Evolutionary conservation across 768 basidiomycete genomes (phyloP).

Genomic region (Auricularia sp.): DNA sequence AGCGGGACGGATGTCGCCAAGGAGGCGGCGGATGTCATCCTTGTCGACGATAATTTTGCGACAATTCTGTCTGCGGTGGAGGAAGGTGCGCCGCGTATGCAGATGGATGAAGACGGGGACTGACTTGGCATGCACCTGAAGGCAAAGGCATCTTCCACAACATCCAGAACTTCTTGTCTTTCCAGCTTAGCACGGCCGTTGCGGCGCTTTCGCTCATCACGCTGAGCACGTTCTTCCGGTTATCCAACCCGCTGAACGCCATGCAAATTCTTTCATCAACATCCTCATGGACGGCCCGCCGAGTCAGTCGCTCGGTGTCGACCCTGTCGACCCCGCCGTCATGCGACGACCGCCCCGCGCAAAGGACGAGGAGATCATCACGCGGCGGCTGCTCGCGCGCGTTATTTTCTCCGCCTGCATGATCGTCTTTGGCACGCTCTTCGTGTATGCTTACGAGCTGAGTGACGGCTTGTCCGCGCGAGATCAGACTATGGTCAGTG

Average conservation of each 20-base stretch:
- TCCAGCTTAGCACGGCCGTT: conserved; percentile 96
- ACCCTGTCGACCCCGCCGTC: conserved; percentile 86
- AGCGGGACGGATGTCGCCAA: conserved; percentile 98
- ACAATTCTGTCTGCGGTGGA: conserved; percentile 91
- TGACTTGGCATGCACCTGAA: conserved; percentile 24
- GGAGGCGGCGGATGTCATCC: conserved; percentile 93
- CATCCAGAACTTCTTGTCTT: conserved; percentile 94
- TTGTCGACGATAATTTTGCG: conserved; percentile 94
- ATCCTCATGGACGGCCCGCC: conserved; percentile 98
- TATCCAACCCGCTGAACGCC: conserved; percentile 88
- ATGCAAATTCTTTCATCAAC: conserved; percentile 99
- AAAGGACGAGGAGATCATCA: conserved; percentile 87
- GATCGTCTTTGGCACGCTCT: conserved; percentile 82
- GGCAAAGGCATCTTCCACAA: conserved; percentile 98
- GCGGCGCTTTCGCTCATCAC: conserved; percentile 94
- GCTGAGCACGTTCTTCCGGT: conserved; percentile 78
- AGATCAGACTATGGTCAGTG: conserved; percentile 91
- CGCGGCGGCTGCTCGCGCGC: conserved; percentile 54
- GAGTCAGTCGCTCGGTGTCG: conserved; percentile 91
- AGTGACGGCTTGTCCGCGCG: conserved; percentile 77
- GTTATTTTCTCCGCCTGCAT: conserved; percentile 90
- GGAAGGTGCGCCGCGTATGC: conserved; percentile 35
- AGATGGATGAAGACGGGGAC: too few species aligned
- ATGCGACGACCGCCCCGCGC: conserved; percentile 90
- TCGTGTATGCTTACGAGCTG: conserved; percentile 74